These are phyloP conservation scores for Penicillium sp. DNA, from an alignment of 2,329 filamentous ascomycete genomes.

Conservation along the genomic window DNA sequence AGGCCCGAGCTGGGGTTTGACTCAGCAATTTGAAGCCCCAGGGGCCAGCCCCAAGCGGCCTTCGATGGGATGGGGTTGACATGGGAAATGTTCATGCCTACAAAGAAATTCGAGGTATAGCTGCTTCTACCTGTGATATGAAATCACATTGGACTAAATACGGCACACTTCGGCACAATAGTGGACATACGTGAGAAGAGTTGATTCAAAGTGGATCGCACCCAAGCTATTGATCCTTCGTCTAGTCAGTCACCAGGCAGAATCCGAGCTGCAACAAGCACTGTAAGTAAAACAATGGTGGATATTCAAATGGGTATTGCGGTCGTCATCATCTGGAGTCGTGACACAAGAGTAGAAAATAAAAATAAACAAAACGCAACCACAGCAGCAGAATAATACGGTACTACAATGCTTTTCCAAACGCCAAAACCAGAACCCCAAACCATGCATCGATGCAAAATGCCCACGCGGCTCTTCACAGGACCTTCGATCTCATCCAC, in stretches of 20 bases:
- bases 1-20: background rate
- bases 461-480: slow-evolving; percentile 34
- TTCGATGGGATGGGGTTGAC: too few species aligned
- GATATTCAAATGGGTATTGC: slow-evolving; percentile 26
- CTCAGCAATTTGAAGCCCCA: slow-evolving; percentile 1
- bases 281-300: slow-evolving; percentile 13
- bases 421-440: slow-evolving; percentile 1
- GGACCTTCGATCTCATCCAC: slow-evolving; percentile 78
- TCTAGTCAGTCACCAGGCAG: background rate
- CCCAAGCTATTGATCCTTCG: slow-evolving; percentile 4
- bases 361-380: background rate
- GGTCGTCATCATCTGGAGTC: slow-evolving; percentile 20
- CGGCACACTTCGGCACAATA: too few species aligned
- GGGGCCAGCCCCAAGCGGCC: background rate
- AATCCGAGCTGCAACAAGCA: background rate
- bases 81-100: too few species aligned
- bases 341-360: slow-evolving; percentile 4
- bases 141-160: too few species aligned
- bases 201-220: slow-evolving; percentile 1
- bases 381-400: slow-evolving; percentile 2
- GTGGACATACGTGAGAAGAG: too few species aligned
- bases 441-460: slow-evolving; percentile 2
- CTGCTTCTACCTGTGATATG: too few species aligned
- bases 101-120: too few species aligned
- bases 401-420: background rate